Conservation (phyloP, 257 asterid species). For the Przewalskia tangutica region DNA sequence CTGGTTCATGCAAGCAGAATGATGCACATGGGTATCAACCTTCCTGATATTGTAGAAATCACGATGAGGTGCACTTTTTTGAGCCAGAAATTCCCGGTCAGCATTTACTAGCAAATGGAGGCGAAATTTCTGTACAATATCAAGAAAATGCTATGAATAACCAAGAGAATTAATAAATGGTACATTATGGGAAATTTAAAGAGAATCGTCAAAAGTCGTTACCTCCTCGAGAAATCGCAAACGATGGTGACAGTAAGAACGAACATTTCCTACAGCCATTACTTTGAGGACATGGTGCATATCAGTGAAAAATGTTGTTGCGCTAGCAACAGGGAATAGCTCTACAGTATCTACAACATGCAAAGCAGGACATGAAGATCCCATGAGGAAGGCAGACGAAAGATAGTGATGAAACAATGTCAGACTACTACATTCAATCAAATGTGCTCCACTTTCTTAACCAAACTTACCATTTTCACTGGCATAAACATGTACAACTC, state of each 20-base stretch:
- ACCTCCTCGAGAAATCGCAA: constrained; percentile 86
- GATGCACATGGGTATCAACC: constrained; percentile 93
- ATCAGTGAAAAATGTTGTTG: constrained; percentile 82
- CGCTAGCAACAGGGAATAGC: constrained; percentile 69
- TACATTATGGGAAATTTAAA: constrained; percentile 9
- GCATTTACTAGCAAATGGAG: constrained; percentile 79
- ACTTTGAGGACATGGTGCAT: constrained; percentile 80
- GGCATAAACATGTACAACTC: constrained; percentile 78
- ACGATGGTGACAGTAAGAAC: constrained; percentile 75
- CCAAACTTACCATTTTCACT: constrained; percentile 49
- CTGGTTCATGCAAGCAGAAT: constrained; percentile 97
- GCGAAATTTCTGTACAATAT: constrained; percentile 59
- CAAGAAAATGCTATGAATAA: constrained; percentile 6
- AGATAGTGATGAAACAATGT: not conserved
- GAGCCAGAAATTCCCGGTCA: constrained; percentile 80
- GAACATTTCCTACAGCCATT: constrained; percentile 72
- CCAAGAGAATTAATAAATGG: constrained; percentile 6
- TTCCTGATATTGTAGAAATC: constrained; percentile 87
- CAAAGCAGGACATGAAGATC: not conserved
- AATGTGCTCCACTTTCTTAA: not conserved
- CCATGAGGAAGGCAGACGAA: not conserved
- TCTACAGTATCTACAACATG: constrained; percentile 53
- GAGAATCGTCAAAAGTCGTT: constrained; percentile 14
- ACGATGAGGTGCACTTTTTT: constrained; percentile 94
- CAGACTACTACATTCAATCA: not conserved